Evolutionary conservation across 2,329 filamentous ascomycete genomes (phyloP), one percentile per base, ranked within the genome.

Genomic region (Penicillium sp.): DNA sequence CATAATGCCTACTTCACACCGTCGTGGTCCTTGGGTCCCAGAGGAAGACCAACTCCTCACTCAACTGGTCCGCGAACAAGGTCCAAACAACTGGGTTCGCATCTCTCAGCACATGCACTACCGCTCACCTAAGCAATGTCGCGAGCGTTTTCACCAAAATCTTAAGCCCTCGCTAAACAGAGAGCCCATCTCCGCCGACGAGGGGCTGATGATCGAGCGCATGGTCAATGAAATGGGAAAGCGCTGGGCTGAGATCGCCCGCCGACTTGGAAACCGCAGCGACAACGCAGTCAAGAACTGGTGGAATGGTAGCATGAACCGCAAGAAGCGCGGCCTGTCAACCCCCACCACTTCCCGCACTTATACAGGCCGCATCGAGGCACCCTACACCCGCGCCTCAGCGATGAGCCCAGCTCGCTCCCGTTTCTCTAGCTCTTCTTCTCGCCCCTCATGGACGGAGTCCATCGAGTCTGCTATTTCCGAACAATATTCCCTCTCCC

Each of bases 241-340:
- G 78, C 85, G 89, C 54, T 97, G 92, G 92, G 92, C 92, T 2
- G 91, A 97, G 70, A 97, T 97, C 69, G 90, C 92, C 42, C 84
- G 92, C 62, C 82, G 85, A 43, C 82, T 97, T 19, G 83, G 88
- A 52, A 91, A 91, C 61, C 88, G 92, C 68, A 96, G 91, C 73
- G 92, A 97, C 78, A 97, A 97, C 69, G 89, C 90, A 28, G 90
- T 97, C 61, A 97, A 97, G 84, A 97, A 97, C 75, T 97, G 91
- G 91, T 96, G 90, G 90, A 96, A 96, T 71, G 91, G 92, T 47
- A 90, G 88, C 71, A 89, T 92, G 82, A 96, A 96, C 77, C 85
- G 91, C 67, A 82, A 88, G 67, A 82, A 80, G 68, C 78, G 86
- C 62, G 72, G 79, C 50, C 70, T 76, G 35, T 64, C 67, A 11